Conservation (phyloP, 306 rosid genomes). For the Malus fusca region DNA sequence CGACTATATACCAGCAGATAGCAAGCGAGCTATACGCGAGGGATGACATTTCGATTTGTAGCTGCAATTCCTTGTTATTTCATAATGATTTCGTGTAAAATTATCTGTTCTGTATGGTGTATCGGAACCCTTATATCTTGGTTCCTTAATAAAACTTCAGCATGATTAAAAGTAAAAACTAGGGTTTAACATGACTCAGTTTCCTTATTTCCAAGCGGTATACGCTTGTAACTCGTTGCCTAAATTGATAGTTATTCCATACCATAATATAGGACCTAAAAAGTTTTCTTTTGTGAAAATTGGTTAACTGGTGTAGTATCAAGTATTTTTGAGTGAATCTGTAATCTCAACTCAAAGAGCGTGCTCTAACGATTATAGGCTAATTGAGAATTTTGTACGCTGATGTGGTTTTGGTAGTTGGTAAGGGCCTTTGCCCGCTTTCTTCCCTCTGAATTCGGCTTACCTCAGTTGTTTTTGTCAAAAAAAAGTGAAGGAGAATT, state of each 20-base stretch:
- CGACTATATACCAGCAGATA: not conserved
- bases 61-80: conserved; percentile 7
- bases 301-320: too few relatives aligned
- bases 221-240: not conserved
- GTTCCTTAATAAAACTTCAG: not conserved
- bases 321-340: too few relatives aligned
- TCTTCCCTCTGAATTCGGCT: too few relatives aligned
- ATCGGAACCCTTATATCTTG: not conserved
- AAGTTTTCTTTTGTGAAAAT: too few relatives aligned
- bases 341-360: too few relatives aligned
- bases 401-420: too few relatives aligned
- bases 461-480: too few relatives aligned
- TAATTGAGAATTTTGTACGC: too few relatives aligned
- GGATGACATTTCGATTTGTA: conserved; percentile 5
- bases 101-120: not conserved
- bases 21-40: not conserved
- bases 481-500: not conserved
- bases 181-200: too few relatives aligned
- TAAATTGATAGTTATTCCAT: not conserved
- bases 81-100: not conserved
- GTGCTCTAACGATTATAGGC: too few relatives aligned
- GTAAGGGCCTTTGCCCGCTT: too few relatives aligned
- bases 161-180: not conserved
- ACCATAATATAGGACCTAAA: conserved; percentile 7
- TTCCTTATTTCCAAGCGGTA: too few relatives aligned